Base-by-base conservation (phyloP, 495 filamentous ascomycete species). In the Hyaloscypha variabilis region DNA sequence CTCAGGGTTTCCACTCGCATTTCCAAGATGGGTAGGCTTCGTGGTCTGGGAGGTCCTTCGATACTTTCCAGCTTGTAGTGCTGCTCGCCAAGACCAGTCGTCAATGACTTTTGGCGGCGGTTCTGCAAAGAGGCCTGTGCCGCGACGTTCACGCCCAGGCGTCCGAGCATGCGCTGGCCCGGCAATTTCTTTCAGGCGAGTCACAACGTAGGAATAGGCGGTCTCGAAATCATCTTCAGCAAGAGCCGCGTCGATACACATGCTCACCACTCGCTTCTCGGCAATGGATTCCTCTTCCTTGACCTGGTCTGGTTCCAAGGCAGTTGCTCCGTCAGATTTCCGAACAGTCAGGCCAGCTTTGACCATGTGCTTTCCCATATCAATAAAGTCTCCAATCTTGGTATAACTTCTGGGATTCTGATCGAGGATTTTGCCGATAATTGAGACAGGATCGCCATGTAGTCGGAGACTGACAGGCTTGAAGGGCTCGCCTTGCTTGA, bases 131-230 rank as follows among this genome's bases (percentile, higher is more conserved):
- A 67, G 29, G 17, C 56, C 46, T 34, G 60, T 25, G 17, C 66
- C 58, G 39, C 19, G 30, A 36, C 64, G 61, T n/a, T 62, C 58
- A n/a, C 51, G 50, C n/a, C 55, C 65, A 8, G 80, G 80, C 21
- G 81, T 78, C 2, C 85, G 81, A 29, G 81, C 30, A 49, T 70
- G 67, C 13, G 68, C 63, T 21, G 59, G 62, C 5, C 62, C 64
- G 25, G 65, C 72, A 50, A 72, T 61, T 26, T 60, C 34, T 29
- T 75, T 68, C 17, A 90, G 74, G 11, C 85, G 81, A 69, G 85
- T 97, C 64, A 96, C 85, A 36, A 97, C 90, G 77, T 95, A 97
- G 14, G 93, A 96, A 77, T 98, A 98, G 25, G 96, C 96, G 1
- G 96, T 98, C 67, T 96, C 94, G 68, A 98, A 98, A 72, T 99